phyloP scores from a whole-genome alignment of 2,329 filamentous ascomycete species.

The Dothideomycetidae sp. region DNA sequence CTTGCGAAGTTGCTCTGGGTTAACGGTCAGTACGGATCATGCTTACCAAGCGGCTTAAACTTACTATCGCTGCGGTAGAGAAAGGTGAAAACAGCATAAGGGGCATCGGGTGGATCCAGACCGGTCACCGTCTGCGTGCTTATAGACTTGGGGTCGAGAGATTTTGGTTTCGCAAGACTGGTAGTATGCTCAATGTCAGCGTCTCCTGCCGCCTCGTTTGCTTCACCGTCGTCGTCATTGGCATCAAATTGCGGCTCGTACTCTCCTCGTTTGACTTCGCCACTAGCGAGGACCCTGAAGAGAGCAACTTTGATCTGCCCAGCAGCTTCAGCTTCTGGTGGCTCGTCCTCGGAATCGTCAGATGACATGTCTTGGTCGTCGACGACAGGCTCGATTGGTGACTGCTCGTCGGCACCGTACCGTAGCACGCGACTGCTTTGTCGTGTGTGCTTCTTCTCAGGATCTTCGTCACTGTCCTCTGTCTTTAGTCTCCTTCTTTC shows the following conservation, averaged over 20 bases:
- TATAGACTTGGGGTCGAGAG: conserved; percentile 89
- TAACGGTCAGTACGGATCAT: conserved; percentile 10
- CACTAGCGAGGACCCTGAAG: conserved; percentile 86
- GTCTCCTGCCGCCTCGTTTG: conserved; percentile 49
- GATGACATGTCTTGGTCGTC: conserved; percentile 51
- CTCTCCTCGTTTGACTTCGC: conserved; percentile 94
- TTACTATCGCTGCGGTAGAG: conserved; percentile 90
- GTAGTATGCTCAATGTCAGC: conserved; percentile 91
- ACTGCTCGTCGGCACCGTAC: conserved; percentile 63
- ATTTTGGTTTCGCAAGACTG: conserved; percentile 93
- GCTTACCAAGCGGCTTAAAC: conserved; percentile 25
- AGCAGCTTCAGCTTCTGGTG: conserved; percentile 75
- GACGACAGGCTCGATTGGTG: conserved; percentile 53
- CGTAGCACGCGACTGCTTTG: conserved; percentile 48
- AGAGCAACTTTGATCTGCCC: conserved; percentile 97
- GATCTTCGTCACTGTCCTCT: conserved; percentile 39
- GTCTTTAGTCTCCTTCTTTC: conserved; percentile 74
- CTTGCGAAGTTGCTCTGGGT: conserved; percentile 77
- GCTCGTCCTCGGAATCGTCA: conserved; percentile 62
- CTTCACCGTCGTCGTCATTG: conserved; percentile 66
- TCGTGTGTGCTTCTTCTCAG: conserved; percentile 26
- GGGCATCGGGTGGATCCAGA: conserved; percentile 88
- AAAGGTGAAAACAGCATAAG: conserved; percentile 94
- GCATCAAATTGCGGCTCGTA: conserved; percentile 97
- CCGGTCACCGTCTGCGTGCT: conserved; percentile 98